Evolutionary conservation across 345 rosid species (phyloP).

Genomic region (Kandelia obovata): DNA sequence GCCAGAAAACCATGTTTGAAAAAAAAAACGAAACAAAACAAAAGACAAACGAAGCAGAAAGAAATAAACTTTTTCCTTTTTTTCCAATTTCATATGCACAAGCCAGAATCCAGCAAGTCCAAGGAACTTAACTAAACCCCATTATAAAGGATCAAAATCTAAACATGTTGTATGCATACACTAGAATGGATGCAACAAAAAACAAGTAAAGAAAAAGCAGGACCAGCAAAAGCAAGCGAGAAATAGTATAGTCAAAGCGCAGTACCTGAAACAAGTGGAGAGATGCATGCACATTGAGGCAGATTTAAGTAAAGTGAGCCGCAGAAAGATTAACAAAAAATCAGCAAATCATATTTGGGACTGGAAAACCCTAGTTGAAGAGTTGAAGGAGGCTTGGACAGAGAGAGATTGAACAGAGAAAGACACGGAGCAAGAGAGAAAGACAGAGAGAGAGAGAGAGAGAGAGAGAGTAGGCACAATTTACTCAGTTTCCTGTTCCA

Average conservation of each 20-base stretch:
- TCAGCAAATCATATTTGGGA: slow-evolving; percentile 16
- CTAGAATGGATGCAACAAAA: not conserved
- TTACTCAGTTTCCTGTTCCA: not conserved
- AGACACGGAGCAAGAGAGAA: not conserved
- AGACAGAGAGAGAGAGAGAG: slow-evolving; percentile 1
- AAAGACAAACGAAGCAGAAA: not conserved
- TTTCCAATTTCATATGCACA: not conserved
- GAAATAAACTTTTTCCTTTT: not conserved
- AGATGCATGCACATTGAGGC: slow-evolving; percentile 1
- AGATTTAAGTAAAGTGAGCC: not conserved
- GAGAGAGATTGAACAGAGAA: not conserved
- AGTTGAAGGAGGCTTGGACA: not conserved
- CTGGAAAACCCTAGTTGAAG: slow-evolving; percentile 32
- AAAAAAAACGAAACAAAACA: not conserved
- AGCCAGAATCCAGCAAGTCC: not conserved
- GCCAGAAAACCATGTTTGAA: too few species aligned
- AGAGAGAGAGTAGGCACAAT: not conserved
- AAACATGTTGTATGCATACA: too few species aligned
- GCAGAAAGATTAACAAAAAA: not conserved
- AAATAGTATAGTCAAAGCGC: slow-evolving; percentile 4
- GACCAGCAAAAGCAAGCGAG: not conserved
- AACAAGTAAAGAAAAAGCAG: not conserved
- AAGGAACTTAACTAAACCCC: not conserved
- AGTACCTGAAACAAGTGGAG: not conserved
- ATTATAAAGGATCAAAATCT: not conserved